Percentiles rank a stretch among this genome's conserved stretches.
Evolutionary conservation across 2,329 filamentous ascomycete genomes (phyloP).

Genomic region (Zymoseptoria pseudotritici): DNA sequence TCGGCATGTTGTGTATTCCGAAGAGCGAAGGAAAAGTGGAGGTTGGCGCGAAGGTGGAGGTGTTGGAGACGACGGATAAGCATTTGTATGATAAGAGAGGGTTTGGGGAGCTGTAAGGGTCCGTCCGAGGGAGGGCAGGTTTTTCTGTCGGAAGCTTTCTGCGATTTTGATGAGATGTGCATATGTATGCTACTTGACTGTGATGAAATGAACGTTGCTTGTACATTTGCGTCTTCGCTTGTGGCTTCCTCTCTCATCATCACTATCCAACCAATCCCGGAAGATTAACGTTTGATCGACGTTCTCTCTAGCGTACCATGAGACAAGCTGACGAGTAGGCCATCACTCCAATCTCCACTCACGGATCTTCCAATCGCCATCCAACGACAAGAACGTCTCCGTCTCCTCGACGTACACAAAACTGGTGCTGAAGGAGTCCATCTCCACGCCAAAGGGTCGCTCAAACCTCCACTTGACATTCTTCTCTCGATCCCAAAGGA

Average conservation of each 20-base stretch:
- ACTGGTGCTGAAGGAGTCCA: neutral
- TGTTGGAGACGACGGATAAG: conserved; percentile 49
- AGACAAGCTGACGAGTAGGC: too few species aligned
- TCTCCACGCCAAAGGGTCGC: conserved; percentile 2
- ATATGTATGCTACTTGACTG: too few species aligned
- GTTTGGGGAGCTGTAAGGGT: conserved; percentile 24
- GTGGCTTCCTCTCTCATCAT: too few species aligned
- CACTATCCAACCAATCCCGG: too few species aligned
- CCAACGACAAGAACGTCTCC: conserved; percentile 2
- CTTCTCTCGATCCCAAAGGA: conserved; percentile 7
- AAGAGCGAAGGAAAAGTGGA: conserved; percentile 47
- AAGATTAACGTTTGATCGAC: too few species aligned
- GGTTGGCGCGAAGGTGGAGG: conserved; percentile 53
- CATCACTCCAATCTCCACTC: conserved; percentile 8
- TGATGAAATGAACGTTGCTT: too few species aligned
- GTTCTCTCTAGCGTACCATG: too few species aligned
- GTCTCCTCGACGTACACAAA: conserved; percentile 2
- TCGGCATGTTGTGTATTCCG: conserved; percentile 59
- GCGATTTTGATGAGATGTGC: too few species aligned
- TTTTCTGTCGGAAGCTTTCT: too few species aligned
- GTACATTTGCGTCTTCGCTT: too few species aligned
- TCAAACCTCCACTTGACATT: conserved; percentile 9
- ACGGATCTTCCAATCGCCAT: conserved; percentile 7
- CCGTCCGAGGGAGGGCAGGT: neutral
- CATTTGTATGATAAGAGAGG: conserved; percentile 44